Evolutionary conservation across 23 red algal genomes (phyloP).

Genomic region (Gracilaria domingensis): DNA sequence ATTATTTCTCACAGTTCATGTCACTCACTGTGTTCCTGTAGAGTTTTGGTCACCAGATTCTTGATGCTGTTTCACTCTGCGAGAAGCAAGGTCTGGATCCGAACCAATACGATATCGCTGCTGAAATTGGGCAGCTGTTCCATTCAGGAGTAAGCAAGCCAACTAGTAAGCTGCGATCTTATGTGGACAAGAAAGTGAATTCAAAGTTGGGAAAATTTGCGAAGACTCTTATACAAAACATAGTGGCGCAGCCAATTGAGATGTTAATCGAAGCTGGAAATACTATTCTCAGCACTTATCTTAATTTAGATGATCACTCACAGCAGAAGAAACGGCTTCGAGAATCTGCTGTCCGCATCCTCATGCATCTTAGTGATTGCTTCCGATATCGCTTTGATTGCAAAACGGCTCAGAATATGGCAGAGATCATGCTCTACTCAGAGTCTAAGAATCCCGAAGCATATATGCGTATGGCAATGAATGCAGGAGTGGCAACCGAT

Average conservation of each 20-base stretch:
- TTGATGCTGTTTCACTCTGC: neutral
- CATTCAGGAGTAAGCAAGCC: constrained; percentile 9
- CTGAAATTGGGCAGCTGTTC: constrained; percentile 11
- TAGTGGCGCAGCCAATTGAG: neutral
- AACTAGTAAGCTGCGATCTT: neutral
- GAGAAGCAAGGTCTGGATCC: neutral
- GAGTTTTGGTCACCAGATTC: constrained; percentile 6
- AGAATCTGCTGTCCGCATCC: constrained; percentile 6
- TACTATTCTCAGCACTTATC: constrained; percentile 6
- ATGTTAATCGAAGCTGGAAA: neutral
- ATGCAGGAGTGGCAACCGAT: neutral
- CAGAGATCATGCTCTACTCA: constrained; percentile 24
- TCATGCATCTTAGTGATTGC: constrained; percentile 58
- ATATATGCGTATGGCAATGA: constrained; percentile 50
- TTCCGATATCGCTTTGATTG: constrained; percentile 41
- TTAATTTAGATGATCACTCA: neutral
- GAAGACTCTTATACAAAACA: neutral
- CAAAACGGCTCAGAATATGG: constrained; percentile 6
- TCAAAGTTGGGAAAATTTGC: neutral
- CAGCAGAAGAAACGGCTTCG: constrained; percentile 13
- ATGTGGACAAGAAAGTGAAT: neutral
- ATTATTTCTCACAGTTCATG: neutral
- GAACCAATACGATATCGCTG: neutral
- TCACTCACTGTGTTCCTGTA: neutral
- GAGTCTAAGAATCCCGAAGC: constrained; percentile 34